These are phyloP conservation scores for Lithocarpus polystachyus DNA, from an alignment of 306 rosid species.

Conservation along the genomic window DNA sequence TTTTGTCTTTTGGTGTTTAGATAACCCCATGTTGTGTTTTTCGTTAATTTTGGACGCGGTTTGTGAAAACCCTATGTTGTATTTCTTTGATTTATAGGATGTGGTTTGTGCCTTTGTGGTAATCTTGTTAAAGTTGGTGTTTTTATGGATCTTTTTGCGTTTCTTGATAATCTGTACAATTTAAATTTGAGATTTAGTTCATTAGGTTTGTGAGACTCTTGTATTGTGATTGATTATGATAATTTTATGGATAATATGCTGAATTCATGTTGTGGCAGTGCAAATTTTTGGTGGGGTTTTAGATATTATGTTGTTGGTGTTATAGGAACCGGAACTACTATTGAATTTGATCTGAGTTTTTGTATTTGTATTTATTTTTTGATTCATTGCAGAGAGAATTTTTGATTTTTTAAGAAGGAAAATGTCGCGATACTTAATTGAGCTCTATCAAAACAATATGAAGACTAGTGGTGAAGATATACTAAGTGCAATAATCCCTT, in stretches of 20 bases:
- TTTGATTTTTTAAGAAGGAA: constrained; percentile 22
- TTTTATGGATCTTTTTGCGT: not conserved
- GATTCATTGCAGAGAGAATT: constrained; percentile 34
- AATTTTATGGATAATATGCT: not conserved
- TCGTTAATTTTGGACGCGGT: not conserved
- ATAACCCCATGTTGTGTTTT: not conserved
- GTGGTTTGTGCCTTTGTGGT: not conserved
- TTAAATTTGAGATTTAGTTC: not conserved
- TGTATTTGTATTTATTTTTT: not conserved
- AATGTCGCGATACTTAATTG: constrained; percentile 39
- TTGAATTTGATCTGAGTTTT: not conserved
- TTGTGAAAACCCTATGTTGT: not conserved
- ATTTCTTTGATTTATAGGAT: not conserved
- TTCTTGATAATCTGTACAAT: not conserved
- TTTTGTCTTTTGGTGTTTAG: not conserved
- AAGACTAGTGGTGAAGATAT: constrained; percentile 43
- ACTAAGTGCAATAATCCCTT: constrained; percentile 59
- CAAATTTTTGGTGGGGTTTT: not conserved
- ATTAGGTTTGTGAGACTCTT: not conserved
- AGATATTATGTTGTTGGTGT: not conserved
- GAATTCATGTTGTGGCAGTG: not conserved
- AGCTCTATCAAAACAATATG: constrained; percentile 18
- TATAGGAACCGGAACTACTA: not conserved
- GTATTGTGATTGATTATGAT: not conserved
- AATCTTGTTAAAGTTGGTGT: not conserved